phyloP scores from a whole-genome alignment of 2,329 filamentous ascomycete genomes.

The Neospermospora avenae region DNA sequence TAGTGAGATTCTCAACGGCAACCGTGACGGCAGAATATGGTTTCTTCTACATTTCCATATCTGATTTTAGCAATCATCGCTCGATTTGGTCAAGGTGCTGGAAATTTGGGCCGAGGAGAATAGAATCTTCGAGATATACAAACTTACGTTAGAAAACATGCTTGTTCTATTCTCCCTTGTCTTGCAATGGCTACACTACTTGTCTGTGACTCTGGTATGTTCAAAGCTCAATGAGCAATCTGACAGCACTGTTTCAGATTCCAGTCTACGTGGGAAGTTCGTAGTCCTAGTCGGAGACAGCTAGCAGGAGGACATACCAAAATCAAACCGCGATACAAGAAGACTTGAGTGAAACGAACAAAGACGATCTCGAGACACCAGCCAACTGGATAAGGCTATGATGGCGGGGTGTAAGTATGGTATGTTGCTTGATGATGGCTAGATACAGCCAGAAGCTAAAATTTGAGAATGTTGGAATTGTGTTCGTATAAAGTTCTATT shows the following conservation, averaged over 20 bases:
- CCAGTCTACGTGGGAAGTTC: neutral
- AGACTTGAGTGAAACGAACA: neutral
- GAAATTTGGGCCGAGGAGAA: too few species aligned
- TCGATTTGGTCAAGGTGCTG: neutral
- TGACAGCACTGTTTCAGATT: neutral
- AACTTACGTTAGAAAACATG: constrained; percentile 10
- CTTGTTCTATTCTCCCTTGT: neutral
- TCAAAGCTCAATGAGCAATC: neutral
- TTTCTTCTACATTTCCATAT: constrained; percentile 58
- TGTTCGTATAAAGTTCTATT: too few species aligned
- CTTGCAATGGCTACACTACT: neutral
- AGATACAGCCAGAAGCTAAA: too few species aligned
- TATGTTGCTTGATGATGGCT: too few species aligned
- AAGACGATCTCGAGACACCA: neutral
- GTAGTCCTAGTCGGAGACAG: neutral
- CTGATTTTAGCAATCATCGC: neutral
- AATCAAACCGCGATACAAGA: neutral
- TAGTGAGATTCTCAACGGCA: constrained; percentile 84
- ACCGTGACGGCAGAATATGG: constrained; percentile 94
- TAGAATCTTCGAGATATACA: neutral
- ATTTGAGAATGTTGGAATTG: too few species aligned
- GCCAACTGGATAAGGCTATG: neutral
- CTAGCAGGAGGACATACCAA: neutral
- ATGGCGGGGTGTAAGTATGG: neutral
- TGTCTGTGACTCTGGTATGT: neutral